phyloP scores from a whole-genome alignment of 2,329 filamentous ascomycete species.

The Xylaria sp. region DNA sequence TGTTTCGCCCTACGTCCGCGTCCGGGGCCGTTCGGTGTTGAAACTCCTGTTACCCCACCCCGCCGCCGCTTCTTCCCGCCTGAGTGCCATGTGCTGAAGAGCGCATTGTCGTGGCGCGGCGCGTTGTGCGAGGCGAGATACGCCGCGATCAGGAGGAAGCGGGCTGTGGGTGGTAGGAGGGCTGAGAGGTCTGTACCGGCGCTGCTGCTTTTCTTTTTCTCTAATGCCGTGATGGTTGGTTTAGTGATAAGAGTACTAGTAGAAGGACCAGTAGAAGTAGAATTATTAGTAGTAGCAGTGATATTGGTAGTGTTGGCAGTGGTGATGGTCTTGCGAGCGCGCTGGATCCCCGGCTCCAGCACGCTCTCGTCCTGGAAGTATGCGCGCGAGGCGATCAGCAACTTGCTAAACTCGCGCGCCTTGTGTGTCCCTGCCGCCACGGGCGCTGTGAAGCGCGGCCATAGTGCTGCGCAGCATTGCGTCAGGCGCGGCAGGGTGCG shows the following conservation, averaged over 20 bases:
- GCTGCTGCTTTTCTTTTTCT: constrained; percentile 1
- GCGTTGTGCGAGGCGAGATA: constrained; percentile 87
- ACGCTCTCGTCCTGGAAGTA: constrained; percentile 79
- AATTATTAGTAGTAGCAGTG: not conserved
- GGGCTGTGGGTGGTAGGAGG: constrained; percentile 76
- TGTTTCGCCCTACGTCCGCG: constrained; percentile 58
- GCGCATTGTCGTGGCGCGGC: constrained; percentile 74
- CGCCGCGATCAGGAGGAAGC: constrained; percentile 78
- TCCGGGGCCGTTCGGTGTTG: constrained; percentile 1
- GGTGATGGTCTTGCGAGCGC: not conserved
- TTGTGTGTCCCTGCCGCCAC: constrained; percentile 78
- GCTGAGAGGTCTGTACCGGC: constrained; percentile 59
- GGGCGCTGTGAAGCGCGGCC: constrained; percentile 85
- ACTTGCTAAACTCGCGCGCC: constrained; percentile 83
- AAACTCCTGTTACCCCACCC: constrained; percentile 37
- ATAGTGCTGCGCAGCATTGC: constrained; percentile 77
- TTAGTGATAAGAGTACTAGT: not conserved
- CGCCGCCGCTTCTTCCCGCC: constrained; percentile 61
- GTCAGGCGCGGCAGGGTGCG: constrained; percentile 81
- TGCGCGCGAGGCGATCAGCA: constrained; percentile 76
- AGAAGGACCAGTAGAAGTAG: not conserved
- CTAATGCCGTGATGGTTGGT: not conserved
- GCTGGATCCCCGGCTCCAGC: constrained; percentile 72
- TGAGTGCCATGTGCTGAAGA: constrained; percentile 79
- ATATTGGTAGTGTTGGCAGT: not conserved